Evolutionary conservation across 345 rosid species (phyloP).

Genomic region (Laguncularia racemosa): DNA sequence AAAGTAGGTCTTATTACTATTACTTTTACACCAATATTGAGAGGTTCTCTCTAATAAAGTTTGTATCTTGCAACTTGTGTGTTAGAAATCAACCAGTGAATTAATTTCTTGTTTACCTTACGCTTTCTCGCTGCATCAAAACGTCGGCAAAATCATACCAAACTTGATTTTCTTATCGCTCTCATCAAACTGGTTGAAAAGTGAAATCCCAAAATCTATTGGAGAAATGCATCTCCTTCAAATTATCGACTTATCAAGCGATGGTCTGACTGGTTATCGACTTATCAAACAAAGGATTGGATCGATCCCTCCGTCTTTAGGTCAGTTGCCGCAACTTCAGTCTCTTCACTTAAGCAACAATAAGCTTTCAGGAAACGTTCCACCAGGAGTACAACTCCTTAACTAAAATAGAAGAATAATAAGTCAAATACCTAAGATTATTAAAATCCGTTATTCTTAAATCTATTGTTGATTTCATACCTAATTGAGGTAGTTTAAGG

Average conservation of each 20-base stretch:
- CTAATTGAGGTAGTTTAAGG: too few species aligned
- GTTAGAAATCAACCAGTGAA: too few species aligned
- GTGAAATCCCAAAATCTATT: conserved; percentile 26
- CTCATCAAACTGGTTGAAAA: conserved; percentile 21
- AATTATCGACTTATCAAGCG: conserved; percentile 29
- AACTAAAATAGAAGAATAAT: too few species aligned
- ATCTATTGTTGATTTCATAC: too few species aligned
- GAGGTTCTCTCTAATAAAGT: too few species aligned
- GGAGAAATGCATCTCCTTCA: conserved; percentile 20
- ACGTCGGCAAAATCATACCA: conserved; percentile 16
- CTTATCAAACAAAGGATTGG: conserved; percentile 22
- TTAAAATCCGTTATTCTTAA: too few species aligned
- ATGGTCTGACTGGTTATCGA: conserved; percentile 25
- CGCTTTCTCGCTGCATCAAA: too few species aligned
- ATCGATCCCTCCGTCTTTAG: conserved; percentile 19
- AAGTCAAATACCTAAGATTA: too few species aligned
- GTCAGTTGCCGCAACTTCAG: conserved; percentile 18
- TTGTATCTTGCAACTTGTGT: too few species aligned
- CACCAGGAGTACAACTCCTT: conserved; percentile 21
- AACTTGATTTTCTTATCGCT: conserved; percentile 18
- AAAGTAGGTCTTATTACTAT: too few species aligned
- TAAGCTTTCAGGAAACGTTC: conserved; percentile 23
- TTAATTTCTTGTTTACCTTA: too few species aligned
- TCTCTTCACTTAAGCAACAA: conserved; percentile 24
- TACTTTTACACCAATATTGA: too few species aligned